Percentiles rank a stretch among this genome's conserved stretches.
Conservation (phyloP, 129 eudicot genomes). For the Sambucus nigra region DNA sequence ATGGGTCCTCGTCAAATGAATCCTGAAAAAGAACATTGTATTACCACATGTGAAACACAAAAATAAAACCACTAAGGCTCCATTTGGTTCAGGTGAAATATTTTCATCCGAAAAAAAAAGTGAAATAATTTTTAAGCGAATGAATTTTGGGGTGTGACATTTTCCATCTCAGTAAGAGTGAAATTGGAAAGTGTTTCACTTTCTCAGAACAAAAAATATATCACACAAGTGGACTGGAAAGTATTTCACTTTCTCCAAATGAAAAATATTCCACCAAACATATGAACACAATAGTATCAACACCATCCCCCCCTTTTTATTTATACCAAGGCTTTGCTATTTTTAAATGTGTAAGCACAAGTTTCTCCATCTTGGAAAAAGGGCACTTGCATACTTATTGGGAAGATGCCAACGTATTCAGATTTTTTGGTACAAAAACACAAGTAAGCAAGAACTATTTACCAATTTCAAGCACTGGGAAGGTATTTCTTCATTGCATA, state of each 20-base stretch:
- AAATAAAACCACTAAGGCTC: background rate
- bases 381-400: background rate
- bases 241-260: too few species aligned
- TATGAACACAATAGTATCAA: background rate
- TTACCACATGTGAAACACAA: background rate
- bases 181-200: too few species aligned
- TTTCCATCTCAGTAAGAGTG: too few species aligned
- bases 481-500: constrained; percentile 20
- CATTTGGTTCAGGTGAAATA: too few species aligned
- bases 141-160: too few species aligned
- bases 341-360: background rate
- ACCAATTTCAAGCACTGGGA: constrained; percentile 24
- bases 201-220: too few species aligned
- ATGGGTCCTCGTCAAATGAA: constrained; percentile 29
- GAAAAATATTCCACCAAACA: too few species aligned
- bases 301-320: background rate
- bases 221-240: too few species aligned
- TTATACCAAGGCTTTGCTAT: background rate
- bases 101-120: too few species aligned
- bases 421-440: background rate
- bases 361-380: background rate
- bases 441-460: constrained; percentile 5
- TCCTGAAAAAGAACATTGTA: constrained; percentile 36
- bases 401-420: background rate
- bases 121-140: too few species aligned